Conservation (phyloP, 2,329 filamentous ascomycete genomes). For the Penicillium sclerotiorum region DNA sequence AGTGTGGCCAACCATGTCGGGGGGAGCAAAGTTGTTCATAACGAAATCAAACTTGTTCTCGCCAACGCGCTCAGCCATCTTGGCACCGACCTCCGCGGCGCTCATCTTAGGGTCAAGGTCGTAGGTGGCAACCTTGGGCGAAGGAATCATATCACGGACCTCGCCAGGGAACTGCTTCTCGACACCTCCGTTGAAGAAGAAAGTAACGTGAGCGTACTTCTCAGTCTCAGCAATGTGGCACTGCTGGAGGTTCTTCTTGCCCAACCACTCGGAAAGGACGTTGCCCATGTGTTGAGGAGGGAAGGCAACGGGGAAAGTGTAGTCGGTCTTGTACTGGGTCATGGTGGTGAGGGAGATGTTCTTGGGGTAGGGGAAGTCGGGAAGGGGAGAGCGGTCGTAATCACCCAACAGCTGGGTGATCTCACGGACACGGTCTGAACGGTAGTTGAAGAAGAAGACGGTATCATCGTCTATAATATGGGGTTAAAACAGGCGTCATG, state of each 20-base stretch:
- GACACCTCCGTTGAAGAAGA: slow-evolving; percentile 99
- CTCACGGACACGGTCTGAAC: slow-evolving; percentile 94
- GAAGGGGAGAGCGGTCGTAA: slow-evolving; percentile 84
- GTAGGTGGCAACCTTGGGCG: slow-evolving; percentile 94
- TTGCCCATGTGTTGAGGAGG: slow-evolving; percentile 95
- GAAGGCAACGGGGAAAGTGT: slow-evolving; percentile 89
- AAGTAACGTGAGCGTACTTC: slow-evolving; percentile 99
- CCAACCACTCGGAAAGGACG: slow-evolving; percentile 95
- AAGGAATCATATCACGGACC: slow-evolving; percentile 89
- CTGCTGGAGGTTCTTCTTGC: slow-evolving; percentile 86
- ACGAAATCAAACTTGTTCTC: slow-evolving; percentile 91
- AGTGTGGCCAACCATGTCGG: slow-evolving; percentile 99
- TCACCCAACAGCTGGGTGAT: slow-evolving; percentile 92
- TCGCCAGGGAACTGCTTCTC: slow-evolving; percentile 95
- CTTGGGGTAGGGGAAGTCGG: slow-evolving; percentile 93
- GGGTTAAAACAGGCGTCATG: slow-evolving; percentile 20
- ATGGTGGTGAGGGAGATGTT: slow-evolving; percentile 88
- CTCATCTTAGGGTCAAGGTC: slow-evolving; percentile 96
- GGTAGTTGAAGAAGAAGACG: slow-evolving; percentile 99
- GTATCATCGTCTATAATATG: slow-evolving; percentile 73
- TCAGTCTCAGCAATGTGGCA: slow-evolving; percentile 98
- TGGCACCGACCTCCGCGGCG: slow-evolving; percentile 83
- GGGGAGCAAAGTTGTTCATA: slow-evolving; percentile 99
- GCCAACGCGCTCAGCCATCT: slow-evolving; percentile 81
- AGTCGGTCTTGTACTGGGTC: slow-evolving; percentile 97